Base-by-base conservation (phyloP, 1,139 yeast species). In the Groenewaldozyma auringiensis region DNA sequence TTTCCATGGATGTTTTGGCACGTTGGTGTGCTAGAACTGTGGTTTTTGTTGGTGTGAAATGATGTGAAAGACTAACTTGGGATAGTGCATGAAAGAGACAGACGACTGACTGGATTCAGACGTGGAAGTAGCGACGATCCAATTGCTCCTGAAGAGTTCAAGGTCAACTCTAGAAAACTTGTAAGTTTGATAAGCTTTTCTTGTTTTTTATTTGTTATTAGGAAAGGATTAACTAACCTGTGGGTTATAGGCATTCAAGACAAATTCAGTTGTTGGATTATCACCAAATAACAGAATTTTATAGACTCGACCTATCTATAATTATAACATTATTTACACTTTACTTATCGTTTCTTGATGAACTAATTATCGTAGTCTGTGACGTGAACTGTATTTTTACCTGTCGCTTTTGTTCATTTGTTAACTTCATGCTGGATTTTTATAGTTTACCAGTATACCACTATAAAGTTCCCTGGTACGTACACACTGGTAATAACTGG, bases 71-170 rank as follows among this genome's bases (percentile, higher is more conserved):
- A 18, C 47, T 48, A 42, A 51, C 46, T 18, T n/a, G 21, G 40
- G 2, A 45, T 69, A 70, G 66, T 79, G 76, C 70, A 78, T 68
- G 82, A 79, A 55, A 74, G 95, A 60, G 95, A 85, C 64, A 72
- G 76, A 61, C 72, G 88, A 54, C 69, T 85, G 58, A 85, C 94
- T 9, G 94, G 94, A 21, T 72, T 73, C 40, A 71, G 69, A 57
- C 74, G 95, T 60, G 89, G 82, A 21, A 94, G 84, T 63, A 66
- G 75, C 44, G 79, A 78, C 53, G 77, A 74, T 45, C 75, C 89
- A 6, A 67, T 74, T 43, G 95, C 95, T 9, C 88, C 89, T 35
- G 89, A 82, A 53, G 75, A 74, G 42, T 85, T 79, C 68, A 78
- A 76, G 64, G 71, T 76, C 37, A 77, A 75, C 60, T 74, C 79